A percentile compares a stretch with the other conserved stretches of the same genome.
phyloP scores from a whole-genome alignment of 306 rosid species.

The Fragaria iinumae region DNA sequence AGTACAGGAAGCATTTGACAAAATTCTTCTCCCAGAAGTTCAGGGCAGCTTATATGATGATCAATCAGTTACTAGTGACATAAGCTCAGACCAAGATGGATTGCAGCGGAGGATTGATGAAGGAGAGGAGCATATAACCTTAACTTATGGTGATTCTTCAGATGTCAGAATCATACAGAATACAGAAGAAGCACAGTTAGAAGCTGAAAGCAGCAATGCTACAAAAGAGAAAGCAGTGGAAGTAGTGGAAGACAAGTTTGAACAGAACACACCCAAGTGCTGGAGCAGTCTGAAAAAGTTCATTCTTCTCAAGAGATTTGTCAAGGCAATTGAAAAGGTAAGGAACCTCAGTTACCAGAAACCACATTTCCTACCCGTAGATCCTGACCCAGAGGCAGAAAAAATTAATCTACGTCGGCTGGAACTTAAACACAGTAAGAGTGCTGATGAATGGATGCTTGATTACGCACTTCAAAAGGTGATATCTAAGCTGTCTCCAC shows the following conservation, averaged over 20 bases:
- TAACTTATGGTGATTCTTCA: conserved; percentile 28
- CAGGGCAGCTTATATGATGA: conserved; percentile 40
- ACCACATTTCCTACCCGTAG: conserved; percentile 38
- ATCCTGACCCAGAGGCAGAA: conserved; percentile 47
- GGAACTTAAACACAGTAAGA: conserved; percentile 48
- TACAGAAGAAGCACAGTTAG: conserved; percentile 16
- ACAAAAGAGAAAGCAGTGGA: conserved; percentile 30
- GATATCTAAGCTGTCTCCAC: conserved; percentile 67
- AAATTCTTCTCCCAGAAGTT: conserved; percentile 75
- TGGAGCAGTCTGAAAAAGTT: conserved; percentile 81
- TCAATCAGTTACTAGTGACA: conserved; percentile 26
- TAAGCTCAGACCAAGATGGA: conserved; percentile 29
- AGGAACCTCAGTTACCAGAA: conserved; percentile 40
- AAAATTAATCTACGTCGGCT: conserved; percentile 58
- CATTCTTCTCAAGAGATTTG: conserved; percentile 72
- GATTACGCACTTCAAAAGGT: conserved; percentile 84
- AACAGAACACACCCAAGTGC: conserved; percentile 44
- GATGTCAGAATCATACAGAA: conserved; percentile 12
- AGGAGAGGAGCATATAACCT: conserved; percentile 22
- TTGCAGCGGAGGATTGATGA: conserved; percentile 31
- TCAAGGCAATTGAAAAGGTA: conserved; percentile 80
- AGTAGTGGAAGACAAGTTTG: conserved; percentile 32
- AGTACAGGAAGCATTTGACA: conserved; percentile 82
- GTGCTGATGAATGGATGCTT: conserved; percentile 89
- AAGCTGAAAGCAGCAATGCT: conserved; percentile 16